Conservation (phyloP, 2,329 filamentous ascomycete genomes). For the Verticillium tricorpus region DNA sequence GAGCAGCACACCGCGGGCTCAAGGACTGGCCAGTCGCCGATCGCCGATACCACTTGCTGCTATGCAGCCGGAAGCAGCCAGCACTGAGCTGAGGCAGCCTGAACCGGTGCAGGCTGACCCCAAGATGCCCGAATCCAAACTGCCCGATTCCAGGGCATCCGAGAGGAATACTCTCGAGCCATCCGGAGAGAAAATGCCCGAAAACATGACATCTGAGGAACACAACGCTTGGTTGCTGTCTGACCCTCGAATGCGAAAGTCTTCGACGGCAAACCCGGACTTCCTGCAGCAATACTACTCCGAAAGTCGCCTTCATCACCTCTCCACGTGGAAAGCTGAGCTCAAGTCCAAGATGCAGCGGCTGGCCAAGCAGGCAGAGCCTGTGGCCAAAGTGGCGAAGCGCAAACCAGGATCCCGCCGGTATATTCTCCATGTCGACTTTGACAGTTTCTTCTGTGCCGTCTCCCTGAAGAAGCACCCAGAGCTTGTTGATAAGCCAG, state of each 20-base stretch:
- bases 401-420: constrained; percentile 59
- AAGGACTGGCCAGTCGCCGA: background rate
- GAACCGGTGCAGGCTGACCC: background rate
- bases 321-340: constrained; percentile 95
- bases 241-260: constrained; percentile 81
- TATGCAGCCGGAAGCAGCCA: background rate
- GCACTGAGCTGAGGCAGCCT: too few relatives aligned
- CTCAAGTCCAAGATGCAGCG: constrained; percentile 85
- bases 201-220: constrained; percentile 85
- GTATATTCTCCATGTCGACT: constrained; percentile 94
- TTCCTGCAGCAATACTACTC: constrained; percentile 94
- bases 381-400: constrained; percentile 39
- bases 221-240: constrained; percentile 83
- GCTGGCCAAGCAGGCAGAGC: constrained; percentile 65
- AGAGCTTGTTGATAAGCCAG: constrained; percentile 71
- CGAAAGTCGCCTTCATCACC: constrained; percentile 88
- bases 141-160: background rate
- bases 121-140: background rate
- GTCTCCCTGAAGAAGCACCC: constrained; percentile 78
- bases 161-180: background rate
- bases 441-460: constrained; percentile 97
- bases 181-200: constrained; percentile 17
- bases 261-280: constrained; percentile 86
- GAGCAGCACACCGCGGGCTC: background rate
- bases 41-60: background rate